These are phyloP conservation scores for Adenanthera pavonina DNA, from an alignment of 306 rosid genomes.

Conservation along the genomic window DNA sequence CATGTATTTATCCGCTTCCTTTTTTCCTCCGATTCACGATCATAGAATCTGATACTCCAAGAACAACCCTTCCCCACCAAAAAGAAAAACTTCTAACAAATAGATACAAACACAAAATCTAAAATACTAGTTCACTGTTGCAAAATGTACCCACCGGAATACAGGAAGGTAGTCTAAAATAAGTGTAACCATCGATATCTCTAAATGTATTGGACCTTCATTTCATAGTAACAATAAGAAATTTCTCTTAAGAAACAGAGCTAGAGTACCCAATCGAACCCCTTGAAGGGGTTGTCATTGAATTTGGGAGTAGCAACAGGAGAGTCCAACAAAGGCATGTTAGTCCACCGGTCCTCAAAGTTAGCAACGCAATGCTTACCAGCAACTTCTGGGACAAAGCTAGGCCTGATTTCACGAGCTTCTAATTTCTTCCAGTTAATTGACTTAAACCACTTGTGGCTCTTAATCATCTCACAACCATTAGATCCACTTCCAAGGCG, in stretches of 20 bases:
- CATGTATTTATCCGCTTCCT: slow-evolving; percentile 3
- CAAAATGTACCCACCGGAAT: not conserved
- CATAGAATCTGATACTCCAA: not conserved
- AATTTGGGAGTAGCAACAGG: slow-evolving; percentile 71
- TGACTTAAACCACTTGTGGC: slow-evolving; percentile 81
- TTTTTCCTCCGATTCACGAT: not conserved
- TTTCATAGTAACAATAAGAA: not conserved
- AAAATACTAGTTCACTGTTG: not conserved
- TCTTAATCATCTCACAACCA: slow-evolving; percentile 69
- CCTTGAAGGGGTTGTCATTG: slow-evolving; percentile 60
- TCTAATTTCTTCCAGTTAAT: slow-evolving; percentile 79
- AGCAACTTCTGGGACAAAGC: slow-evolving; percentile 75
- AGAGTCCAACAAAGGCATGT: slow-evolving; percentile 74
- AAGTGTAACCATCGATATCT: not conserved
- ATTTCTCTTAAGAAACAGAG: slow-evolving; percentile 46
- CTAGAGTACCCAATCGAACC: slow-evolving; percentile 56
- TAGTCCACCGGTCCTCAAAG: slow-evolving; percentile 81
- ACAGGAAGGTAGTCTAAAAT: not conserved
- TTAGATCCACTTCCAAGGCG: slow-evolving; percentile 68
- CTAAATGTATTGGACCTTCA: slow-evolving; percentile 1
- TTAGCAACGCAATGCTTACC: slow-evolving; percentile 84
- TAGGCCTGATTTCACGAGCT: slow-evolving; percentile 69
- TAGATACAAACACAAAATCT: not conserved
- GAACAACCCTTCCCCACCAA: not conserved
- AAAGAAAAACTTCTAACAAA: not conserved